Percentiles rank a stretch among this genome's conserved stretches.
Conservation (phyloP, 352 stramenopile species). For the Phytophthora europaea region DNA sequence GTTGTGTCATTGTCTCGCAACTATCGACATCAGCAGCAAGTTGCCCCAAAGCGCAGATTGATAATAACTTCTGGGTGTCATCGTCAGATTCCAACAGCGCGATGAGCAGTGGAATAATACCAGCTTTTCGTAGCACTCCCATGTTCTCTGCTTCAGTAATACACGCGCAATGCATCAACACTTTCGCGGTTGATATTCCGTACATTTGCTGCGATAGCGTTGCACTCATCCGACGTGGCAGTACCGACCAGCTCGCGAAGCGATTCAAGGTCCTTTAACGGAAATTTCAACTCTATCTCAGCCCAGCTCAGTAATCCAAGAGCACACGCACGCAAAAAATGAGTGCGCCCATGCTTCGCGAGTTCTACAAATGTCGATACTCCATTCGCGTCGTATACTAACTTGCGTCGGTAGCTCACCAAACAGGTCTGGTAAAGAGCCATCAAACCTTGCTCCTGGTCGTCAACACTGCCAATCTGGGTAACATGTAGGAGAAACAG, state of each 20-base stretch:
- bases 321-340: neutral
- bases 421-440: neutral
- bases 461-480: neutral
- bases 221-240: neutral
- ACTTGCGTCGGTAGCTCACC: neutral
- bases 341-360: conserved; percentile 1
- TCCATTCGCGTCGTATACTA: neutral
- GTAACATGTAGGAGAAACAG: neutral
- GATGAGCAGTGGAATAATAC: conserved; percentile 1
- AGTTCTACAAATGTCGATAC: neutral
- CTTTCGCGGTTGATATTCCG: neutral
- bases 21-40: neutral
- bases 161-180: conserved; percentile 5
- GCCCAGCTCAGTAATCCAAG: conserved; percentile 2
- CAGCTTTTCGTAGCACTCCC: neutral
- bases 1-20: neutral
- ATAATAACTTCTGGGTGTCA: neutral
- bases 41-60: neutral
- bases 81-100: neutral
- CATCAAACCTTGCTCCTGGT: neutral
- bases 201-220: neutral
- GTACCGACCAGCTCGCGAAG: neutral
- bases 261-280: neutral
- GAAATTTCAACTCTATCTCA: neutral
- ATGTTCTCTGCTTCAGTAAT: conserved; percentile 6